Percentiles rank a stretch among this genome's conserved stretches.
Conservation (phyloP, 768 basidiomycete genomes). For the Tylopilus sp. region DNA sequence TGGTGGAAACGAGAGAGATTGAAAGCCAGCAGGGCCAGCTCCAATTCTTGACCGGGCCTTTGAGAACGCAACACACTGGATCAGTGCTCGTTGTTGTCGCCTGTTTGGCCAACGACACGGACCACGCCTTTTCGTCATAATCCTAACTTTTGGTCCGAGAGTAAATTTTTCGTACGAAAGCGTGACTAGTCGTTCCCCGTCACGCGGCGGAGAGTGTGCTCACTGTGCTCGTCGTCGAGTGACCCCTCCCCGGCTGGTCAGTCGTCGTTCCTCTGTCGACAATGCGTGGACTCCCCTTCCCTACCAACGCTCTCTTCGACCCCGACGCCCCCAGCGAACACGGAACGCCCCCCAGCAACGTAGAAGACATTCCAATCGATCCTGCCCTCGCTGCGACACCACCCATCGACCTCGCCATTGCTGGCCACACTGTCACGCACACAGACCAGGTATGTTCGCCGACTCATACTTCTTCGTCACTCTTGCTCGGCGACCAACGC, state of each 20-base stretch:
- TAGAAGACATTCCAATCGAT: slow-evolving; percentile 77
- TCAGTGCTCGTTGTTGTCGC: slow-evolving; percentile 28
- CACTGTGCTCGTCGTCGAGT: slow-evolving; percentile 39
- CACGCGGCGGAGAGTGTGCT: slow-evolving; percentile 31
- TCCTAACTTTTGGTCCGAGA: neutral
- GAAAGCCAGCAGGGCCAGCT: slow-evolving; percentile 37
- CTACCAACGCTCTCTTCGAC: slow-evolving; percentile 39
- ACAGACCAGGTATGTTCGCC: slow-evolving; percentile 37
- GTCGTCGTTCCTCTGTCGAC: slow-evolving; percentile 6
- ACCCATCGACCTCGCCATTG: slow-evolving; percentile 52
- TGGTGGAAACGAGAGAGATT: slow-evolving; percentile 27
- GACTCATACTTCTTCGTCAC: slow-evolving; percentile 16
- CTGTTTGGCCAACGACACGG: slow-evolving; percentile 26
- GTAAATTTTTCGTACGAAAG: slow-evolving; percentile 20
- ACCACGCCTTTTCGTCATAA: neutral
- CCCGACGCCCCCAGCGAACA: slow-evolving; percentile 58
- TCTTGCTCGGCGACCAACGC: slow-evolving; percentile 43
- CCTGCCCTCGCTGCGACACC: slow-evolving; percentile 55
- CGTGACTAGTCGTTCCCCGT: slow-evolving; percentile 29
- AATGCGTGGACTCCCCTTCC: slow-evolving; percentile 65
- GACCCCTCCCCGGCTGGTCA: slow-evolving; percentile 19
- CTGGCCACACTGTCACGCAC: slow-evolving; percentile 25
- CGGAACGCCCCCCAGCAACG: slow-evolving; percentile 54
- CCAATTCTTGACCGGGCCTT: slow-evolving; percentile 23
- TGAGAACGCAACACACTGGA: slow-evolving; percentile 35